These are phyloP conservation scores for Blastocladiella britannica DNA, from an alignment of 192 early-diverging fungal genomes.

Conservation along the genomic window DNA sequence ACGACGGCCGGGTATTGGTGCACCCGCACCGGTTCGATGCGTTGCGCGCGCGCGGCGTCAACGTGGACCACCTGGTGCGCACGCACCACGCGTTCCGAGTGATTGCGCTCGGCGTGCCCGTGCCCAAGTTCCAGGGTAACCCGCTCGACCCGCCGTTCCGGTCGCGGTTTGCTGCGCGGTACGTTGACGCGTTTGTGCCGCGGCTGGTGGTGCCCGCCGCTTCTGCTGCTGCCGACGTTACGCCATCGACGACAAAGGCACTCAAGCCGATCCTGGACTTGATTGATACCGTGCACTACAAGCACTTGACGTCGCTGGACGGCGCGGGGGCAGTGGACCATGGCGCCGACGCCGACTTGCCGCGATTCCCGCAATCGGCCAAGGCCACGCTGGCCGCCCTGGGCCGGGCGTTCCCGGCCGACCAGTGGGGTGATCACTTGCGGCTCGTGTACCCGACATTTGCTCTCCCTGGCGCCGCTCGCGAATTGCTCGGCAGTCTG, in stretches of 20 bases:
- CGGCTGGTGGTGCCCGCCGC: too few relatives aligned
- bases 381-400: background rate
- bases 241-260: too few relatives aligned
- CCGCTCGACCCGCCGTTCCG: constrained; percentile 65
- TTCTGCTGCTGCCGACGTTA: too few relatives aligned
- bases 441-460: background rate
- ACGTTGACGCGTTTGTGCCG: too few relatives aligned
- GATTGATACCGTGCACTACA: background rate
- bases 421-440: background rate
- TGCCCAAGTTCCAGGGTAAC: constrained; percentile 41
- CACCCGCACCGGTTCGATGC: constrained; percentile 41
- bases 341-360: too few relatives aligned
- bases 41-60: constrained; percentile 23
- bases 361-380: background rate
- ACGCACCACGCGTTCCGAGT: constrained; percentile 45
- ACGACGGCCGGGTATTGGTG: constrained; percentile 58
- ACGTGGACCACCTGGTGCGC: constrained; percentile 39
- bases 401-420: background rate
- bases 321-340: too few relatives aligned
- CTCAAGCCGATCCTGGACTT: too few relatives aligned
- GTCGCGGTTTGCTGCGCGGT: constrained; percentile 49
- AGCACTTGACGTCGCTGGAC: background rate
- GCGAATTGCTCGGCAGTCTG: too few relatives aligned
- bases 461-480: too few relatives aligned
- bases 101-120: constrained; percentile 52